Conservation (phyloP, 495 filamentous ascomycete genomes). For the Penicillium ochrochloron region DNA sequence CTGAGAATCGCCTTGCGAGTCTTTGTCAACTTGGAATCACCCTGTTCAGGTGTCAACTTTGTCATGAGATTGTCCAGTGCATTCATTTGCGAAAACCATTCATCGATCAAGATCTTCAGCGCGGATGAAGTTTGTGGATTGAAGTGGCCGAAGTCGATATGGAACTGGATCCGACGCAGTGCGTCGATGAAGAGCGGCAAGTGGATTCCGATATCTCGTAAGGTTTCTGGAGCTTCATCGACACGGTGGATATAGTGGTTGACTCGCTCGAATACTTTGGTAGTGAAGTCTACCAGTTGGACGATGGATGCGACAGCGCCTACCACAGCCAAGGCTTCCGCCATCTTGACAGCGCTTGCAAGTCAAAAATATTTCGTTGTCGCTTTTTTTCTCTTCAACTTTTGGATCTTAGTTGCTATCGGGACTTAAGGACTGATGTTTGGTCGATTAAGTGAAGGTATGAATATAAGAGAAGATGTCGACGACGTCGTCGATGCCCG, state of each 20-base stretch:
- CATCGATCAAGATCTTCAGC: background rate
- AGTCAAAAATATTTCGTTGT: too few relatives aligned
- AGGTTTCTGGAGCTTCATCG: background rate
- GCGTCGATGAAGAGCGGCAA: slow-evolving; percentile 5
- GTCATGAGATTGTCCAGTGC: background rate
- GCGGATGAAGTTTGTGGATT: background rate
- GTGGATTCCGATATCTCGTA: background rate
- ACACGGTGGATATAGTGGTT: slow-evolving; percentile 1
- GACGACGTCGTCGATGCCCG: background rate
- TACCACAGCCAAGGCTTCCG: background rate
- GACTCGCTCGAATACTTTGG: background rate
- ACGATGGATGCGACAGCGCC: background rate
- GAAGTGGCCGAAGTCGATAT: background rate
- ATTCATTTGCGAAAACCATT: background rate
- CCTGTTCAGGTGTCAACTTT: background rate
- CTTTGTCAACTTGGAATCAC: slow-evolving; percentile 2
- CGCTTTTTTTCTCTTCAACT: too few relatives aligned
- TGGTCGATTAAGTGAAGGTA: background rate
- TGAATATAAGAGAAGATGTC: background rate
- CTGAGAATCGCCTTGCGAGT: slow-evolving; percentile 7
- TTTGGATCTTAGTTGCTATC: too few relatives aligned
- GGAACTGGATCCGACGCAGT: background rate
- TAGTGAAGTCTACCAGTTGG: slow-evolving; percentile 6
- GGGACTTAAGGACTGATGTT: too few relatives aligned
- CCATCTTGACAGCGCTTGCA: slow-evolving; percentile 4